phyloP scores from a whole-genome alignment of 371 early-diverging fungal species.

The Lichtheimia hyalospora region DNA sequence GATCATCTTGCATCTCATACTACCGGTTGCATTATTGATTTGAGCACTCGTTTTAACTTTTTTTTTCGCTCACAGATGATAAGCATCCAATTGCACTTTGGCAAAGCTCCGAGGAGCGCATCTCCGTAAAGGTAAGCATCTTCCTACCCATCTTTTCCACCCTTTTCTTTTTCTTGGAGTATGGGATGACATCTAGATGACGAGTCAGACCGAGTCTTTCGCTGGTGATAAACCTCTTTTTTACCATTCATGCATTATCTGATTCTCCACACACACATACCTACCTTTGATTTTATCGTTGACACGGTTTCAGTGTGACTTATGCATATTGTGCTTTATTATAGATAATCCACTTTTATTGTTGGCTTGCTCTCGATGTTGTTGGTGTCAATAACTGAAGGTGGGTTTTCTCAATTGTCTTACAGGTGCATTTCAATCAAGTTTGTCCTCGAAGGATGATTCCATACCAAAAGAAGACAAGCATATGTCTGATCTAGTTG shows the following conservation, averaged over 20 bases:
- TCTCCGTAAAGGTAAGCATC: too few relatives aligned
- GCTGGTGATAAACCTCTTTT: constrained; percentile 58
- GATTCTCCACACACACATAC: not conserved
- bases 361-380: too few relatives aligned
- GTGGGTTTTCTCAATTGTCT: too few relatives aligned
- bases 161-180: not conserved
- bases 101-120: too few relatives aligned
- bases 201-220: constrained; percentile 75
- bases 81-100: too few relatives aligned
- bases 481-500: constrained; percentile 65
- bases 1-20: constrained; percentile 16
- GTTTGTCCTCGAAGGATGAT: constrained; percentile 30
- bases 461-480: constrained; percentile 48
- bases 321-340: too few relatives aligned
- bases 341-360: too few relatives aligned
- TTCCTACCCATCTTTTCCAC: not conserved
- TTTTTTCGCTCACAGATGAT: too few relatives aligned
- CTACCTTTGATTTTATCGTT: not conserved
- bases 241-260: constrained; percentile 7
- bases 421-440: not conserved
- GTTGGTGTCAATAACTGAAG: too few relatives aligned
- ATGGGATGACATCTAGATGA: constrained; percentile 67
- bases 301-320: too few relatives aligned
- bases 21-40: not conserved
- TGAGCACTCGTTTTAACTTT: too few relatives aligned